Base-by-base conservation (phyloP, 768 basidiomycete species). In the Cystofilobasidium capitatum region DNA sequence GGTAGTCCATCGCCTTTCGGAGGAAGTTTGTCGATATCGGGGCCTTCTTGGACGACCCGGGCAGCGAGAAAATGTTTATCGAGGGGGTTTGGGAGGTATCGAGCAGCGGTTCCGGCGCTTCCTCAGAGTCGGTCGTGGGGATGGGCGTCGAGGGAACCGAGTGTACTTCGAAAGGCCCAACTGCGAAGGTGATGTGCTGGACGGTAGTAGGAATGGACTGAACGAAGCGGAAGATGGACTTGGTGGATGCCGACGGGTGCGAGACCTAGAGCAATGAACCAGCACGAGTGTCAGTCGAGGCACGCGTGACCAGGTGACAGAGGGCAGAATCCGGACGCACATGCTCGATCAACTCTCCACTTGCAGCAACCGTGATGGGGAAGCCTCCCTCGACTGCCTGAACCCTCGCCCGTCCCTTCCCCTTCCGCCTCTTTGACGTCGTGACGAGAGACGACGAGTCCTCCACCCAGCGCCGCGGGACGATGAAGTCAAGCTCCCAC, bases 401-500 rank as follows among this genome's bases (percentile, higher is more conserved):
- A 1, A 31, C 51, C 6, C 40, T 77, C 79, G 58, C 73, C 74
- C 64, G 26, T 13, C 74, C 77, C 17, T 66, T 71, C 29, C 68
- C 81, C 81, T 13, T 83, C 80, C 35, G 44, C 40, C 44, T 45
- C 35, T 47, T 58, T 26, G n/a, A 17, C 54, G 85, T 86, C 71
- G 86, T 82, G 33, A 31, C 51, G 51, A 22, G 62, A 66, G 20
- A 66, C 71, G 40, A 69, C 72, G 31, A 75, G 31, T 35, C 60
- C 49, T 68, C 42, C 29, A 40, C 51, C 47, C 36, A 40, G 14
- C 63, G 44, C 29, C 77, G 71, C 59, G 93, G 92, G 39, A 96
- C 93, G 60, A 96, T 85, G 76, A 96, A 90, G 77, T 97, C 91
- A 66, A 98, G 88, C 74, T 99, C 96, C 96, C 96, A 99, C 9